Percentiles rank a stretch among this genome's conserved stretches.
phyloP scores from a whole-genome alignment of 2,329 filamentous ascomycete genomes.

The Aaosphaeria arxii region DNA sequence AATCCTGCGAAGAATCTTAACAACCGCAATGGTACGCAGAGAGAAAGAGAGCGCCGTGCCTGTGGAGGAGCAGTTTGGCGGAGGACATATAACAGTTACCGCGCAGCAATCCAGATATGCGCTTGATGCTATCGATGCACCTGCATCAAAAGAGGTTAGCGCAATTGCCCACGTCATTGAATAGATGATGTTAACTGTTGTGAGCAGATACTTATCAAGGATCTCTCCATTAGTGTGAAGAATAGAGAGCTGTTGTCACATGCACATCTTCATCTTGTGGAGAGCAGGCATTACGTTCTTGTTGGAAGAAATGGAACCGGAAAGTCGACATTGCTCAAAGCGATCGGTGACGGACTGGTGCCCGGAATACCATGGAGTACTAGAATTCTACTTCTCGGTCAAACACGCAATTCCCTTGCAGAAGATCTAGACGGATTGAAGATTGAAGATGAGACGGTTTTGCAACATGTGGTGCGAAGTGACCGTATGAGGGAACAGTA shows the following conservation, averaged over 20 bases:
- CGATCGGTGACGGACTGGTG: conserved; percentile 74
- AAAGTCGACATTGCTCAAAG: conserved; percentile 74
- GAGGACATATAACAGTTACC: conserved; percentile 31
- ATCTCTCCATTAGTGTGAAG: conserved; percentile 66
- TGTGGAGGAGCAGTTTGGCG: conserved; percentile 20
- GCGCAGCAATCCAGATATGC: conserved; percentile 38
- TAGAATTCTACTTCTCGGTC: conserved; percentile 33
- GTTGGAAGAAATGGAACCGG: conserved; percentile 79
- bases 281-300: conserved; percentile 72
- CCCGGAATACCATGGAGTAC: conserved; percentile 55
- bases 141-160: conserved; percentile 34
- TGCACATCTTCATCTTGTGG: conserved; percentile 69
- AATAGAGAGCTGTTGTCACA: conserved; percentile 65
- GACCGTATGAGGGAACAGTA: conserved; percentile 52
- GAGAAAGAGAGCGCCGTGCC: conserved; percentile 13
- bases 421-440: conserved; percentile 32
- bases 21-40: conserved; percentile 27
- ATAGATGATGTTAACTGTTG: not conserved
- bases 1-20: not conserved
- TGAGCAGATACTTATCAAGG: conserved; percentile 55
- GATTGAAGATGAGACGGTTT: conserved; percentile 46
- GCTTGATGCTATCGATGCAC: conserved; percentile 37
- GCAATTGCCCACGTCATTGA: not conserved
- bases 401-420: conserved; percentile 22
- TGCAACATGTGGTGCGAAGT: conserved; percentile 64